Evolutionary conservation across 2,329 filamentous ascomycete genomes (phyloP).

Genomic region (Rosellinia necatrix): DNA sequence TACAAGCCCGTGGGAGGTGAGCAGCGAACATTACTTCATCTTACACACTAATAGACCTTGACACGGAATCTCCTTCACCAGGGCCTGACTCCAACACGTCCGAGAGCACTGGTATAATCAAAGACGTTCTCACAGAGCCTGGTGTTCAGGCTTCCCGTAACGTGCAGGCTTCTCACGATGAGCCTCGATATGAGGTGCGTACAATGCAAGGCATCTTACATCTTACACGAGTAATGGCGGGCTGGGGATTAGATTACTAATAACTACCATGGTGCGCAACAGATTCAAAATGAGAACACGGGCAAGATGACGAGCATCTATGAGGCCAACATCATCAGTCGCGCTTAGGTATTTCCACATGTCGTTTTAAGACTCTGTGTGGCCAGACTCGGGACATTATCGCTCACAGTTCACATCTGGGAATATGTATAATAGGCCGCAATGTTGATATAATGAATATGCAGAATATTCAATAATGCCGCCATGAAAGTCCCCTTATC

Average conservation of each 20-base stretch:
- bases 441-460: too few relatives aligned
- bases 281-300: conserved; percentile 39
- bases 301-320: conserved; percentile 35
- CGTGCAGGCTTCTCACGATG: conserved; percentile 32
- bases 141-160: conserved; percentile 34
- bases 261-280: not conserved
- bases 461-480: too few relatives aligned
- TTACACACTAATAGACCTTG: not conserved
- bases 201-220: too few relatives aligned
- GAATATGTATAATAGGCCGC: too few relatives aligned
- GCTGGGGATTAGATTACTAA: not conserved
- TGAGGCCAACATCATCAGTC: conserved; percentile 36
- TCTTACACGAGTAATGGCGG: not conserved
- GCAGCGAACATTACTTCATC: not conserved
- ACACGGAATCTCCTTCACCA: not conserved
- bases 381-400: too few relatives aligned
- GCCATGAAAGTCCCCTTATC: too few relatives aligned
- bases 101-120: conserved; percentile 36
- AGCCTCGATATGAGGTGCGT: conserved; percentile 36
- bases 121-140: conserved; percentile 33
- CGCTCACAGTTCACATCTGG: too few relatives aligned
- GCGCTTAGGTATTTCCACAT: conserved; percentile 16
- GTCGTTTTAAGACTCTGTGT: too few relatives aligned
- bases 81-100: conserved; percentile 34
- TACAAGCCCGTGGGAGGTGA: conserved; percentile 38